Evolutionary conservation across 768 basidiomycete species (phyloP).

Genomic region (Rhodotorula paludigena): DNA sequence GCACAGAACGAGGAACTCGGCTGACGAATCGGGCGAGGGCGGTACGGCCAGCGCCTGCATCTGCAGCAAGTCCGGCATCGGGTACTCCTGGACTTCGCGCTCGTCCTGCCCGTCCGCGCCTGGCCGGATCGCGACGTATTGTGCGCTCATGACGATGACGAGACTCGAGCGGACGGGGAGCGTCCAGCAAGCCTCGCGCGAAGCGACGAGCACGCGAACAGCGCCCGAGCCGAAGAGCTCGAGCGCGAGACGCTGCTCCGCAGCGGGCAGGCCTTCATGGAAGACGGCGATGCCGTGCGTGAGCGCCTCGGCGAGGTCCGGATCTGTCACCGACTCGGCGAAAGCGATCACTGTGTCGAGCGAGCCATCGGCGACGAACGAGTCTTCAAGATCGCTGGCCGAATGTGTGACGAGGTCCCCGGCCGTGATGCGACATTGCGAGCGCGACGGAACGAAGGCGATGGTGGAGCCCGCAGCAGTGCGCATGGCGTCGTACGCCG

Average conservation of each 20-base stretch:
- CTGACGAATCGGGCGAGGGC: slow-evolving; percentile 32
- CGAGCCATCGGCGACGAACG: slow-evolving; percentile 45
- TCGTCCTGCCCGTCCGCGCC: slow-evolving; percentile 30
- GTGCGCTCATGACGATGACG: slow-evolving; percentile 88
- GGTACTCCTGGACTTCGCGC: slow-evolving; percentile 73
- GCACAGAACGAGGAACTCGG: slow-evolving; percentile 76
- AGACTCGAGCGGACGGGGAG: slow-evolving; percentile 74
- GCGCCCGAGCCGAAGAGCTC: slow-evolving; percentile 76
- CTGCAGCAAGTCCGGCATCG: slow-evolving; percentile 69
- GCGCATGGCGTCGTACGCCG: slow-evolving; percentile 69
- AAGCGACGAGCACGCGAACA: slow-evolving; percentile 71
- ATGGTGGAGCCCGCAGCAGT: slow-evolving; percentile 54
- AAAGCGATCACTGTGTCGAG: slow-evolving; percentile 59
- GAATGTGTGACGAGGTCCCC: slow-evolving; percentile 82
- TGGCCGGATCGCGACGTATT: slow-evolving; percentile 56
- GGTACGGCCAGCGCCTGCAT: slow-evolving; percentile 83
- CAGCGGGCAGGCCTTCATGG: slow-evolving; percentile 63
- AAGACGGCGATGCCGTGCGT: slow-evolving; percentile 83
- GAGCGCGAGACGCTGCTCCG: slow-evolving; percentile 68
- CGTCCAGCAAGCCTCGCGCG: slow-evolving; percentile 80
- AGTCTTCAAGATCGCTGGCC: slow-evolving; percentile 62
- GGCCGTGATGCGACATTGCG: slow-evolving; percentile 68
- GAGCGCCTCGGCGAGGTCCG: slow-evolving; percentile 63
- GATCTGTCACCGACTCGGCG: slow-evolving; percentile 60
- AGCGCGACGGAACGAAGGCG: slow-evolving; percentile 81